Conservation (phyloP, 2,329 filamentous ascomycete genomes). For the Alternaria alternata region DNA sequence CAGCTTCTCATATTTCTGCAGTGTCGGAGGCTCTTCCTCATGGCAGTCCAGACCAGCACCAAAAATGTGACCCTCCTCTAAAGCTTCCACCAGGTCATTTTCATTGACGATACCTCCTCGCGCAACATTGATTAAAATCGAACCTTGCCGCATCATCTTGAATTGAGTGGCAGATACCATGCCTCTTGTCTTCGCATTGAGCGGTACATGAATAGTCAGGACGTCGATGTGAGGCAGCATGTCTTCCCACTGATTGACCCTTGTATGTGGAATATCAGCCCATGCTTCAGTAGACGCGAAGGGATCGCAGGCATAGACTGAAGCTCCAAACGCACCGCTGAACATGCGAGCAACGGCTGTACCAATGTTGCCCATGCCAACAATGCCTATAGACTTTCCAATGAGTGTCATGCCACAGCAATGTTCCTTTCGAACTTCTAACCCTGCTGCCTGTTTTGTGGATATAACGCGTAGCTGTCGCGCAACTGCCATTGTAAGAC, state of each 20-base stretch:
- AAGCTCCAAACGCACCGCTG: not conserved
- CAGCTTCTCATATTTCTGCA: not conserved
- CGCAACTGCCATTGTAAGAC: not conserved
- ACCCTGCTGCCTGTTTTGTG: not conserved
- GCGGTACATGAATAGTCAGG: not conserved
- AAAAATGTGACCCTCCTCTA: not conserved
- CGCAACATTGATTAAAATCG: not conserved
- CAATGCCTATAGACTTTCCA: not conserved
- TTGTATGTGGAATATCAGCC: not conserved
- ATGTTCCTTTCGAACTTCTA: not conserved
- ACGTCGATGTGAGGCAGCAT: not conserved
- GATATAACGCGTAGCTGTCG: not conserved
- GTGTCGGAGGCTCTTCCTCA: not conserved
- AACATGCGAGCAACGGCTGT: not conserved
- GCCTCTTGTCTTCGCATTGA: not conserved
- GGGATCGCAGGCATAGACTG: not conserved
- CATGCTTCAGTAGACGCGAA: not conserved
- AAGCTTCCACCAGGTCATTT: not conserved
- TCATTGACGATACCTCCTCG: not conserved
- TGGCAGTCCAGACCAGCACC: not conserved
- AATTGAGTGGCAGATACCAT: not conserved
- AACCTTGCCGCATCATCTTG: not conserved
- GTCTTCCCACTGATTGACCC: not conserved
- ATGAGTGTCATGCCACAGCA: not conserved
- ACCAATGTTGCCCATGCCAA: not conserved